Percentiles rank a stretch among this genome's conserved stretches.
These are phyloP conservation scores for Colletotrichum paranaense DNA, from an alignment of 2,329 filamentous ascomycete species.

Conservation along the genomic window DNA sequence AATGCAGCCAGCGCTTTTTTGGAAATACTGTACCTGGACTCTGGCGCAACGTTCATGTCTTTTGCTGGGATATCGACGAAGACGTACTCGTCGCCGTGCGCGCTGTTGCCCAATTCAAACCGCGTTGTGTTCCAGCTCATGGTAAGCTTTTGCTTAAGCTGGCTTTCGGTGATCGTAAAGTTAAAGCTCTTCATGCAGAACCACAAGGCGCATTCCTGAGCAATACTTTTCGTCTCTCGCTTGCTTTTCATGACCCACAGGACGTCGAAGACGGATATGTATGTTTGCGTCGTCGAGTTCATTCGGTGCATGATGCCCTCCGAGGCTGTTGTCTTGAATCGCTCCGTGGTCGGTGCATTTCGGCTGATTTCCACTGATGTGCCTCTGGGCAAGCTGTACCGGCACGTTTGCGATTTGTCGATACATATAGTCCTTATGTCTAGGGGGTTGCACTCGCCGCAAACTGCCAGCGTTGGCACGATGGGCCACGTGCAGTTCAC, in stretches of 20 bases:
- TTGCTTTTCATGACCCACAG: slow-evolving; percentile 43
- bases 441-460: slow-evolving; percentile 44
- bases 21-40: slow-evolving; percentile 46
- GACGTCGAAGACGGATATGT: slow-evolving; percentile 50
- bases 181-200: slow-evolving; percentile 49
- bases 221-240: slow-evolving; percentile 37
- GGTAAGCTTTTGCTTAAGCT: slow-evolving; percentile 39
- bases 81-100: slow-evolving; percentile 44
- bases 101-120: slow-evolving; percentile 40
- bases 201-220: slow-evolving; percentile 49
- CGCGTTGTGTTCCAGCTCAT: slow-evolving; percentile 45
- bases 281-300: slow-evolving; percentile 39
- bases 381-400: slow-evolving; percentile 43
- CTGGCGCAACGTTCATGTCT: slow-evolving; percentile 40
- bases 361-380: slow-evolving; percentile 41
- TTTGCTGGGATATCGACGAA: slow-evolving; percentile 46
- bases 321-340: slow-evolving; percentile 44
- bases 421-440: slow-evolving; percentile 37
- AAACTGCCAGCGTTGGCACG: slow-evolving; percentile 49
- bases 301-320: slow-evolving; percentile 28
- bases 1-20: slow-evolving; percentile 44
- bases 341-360: slow-evolving; percentile 38
- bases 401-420: slow-evolving; percentile 41
- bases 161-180: slow-evolving; percentile 43
- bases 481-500: slow-evolving; percentile 50